Evolutionary conservation across 2,329 filamentous ascomycete genomes (phyloP), one percentile per base, ranked within the genome.

Genomic region (Setomelanomma holmii): DNA sequence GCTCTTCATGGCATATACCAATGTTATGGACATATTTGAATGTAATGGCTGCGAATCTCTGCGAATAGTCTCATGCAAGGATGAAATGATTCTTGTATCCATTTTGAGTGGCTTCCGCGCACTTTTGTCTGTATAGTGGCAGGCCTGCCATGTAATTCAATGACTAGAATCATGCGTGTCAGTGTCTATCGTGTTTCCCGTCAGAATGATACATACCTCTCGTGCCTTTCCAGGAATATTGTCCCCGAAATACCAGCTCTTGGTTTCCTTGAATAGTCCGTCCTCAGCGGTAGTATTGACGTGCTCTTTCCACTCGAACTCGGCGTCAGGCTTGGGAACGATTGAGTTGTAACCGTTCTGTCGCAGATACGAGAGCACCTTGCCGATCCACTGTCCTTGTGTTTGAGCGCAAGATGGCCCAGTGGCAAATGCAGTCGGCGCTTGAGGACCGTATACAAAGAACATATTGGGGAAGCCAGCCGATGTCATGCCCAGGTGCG

Each of bases 371-470:
- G n/a, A n/a, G n/a, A 73, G 65, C 38, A 79, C 64, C 63, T 80
- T 84, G 82, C 82, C 87, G 48, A 86, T 80, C 82, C 82, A 86
- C 0, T 81, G 73, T 2, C 82, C 84, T 59, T 87, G 84, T 1
- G 83, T 62, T 55, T 86, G 82, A 6, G 82, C 78, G 1, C 75
- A 78, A 0, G 79, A 78, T 0, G 85, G 84, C 0, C 84, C 84
- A 58, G 86, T 87, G 61, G 76, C 63, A 69, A 86, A 72, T 0
- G 82, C 76, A 0, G 83, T 85, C 0, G 84, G 84, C 0, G 75
- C 81, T n/a, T 87, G 84, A 0, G 79, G 74, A 0, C 84, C 84
- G 62, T 85, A 86, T 3, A 56, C 56, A 39, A 69, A 63, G 55
- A 81, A 76, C 51, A 81, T 61, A 21, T 53, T 49, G 5, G 79